A percentile compares a stretch with the other conserved stretches of the same genome.
Conservation (phyloP, 2,329 filamentous ascomycete genomes). For the Calonectria honghensis region DNA sequence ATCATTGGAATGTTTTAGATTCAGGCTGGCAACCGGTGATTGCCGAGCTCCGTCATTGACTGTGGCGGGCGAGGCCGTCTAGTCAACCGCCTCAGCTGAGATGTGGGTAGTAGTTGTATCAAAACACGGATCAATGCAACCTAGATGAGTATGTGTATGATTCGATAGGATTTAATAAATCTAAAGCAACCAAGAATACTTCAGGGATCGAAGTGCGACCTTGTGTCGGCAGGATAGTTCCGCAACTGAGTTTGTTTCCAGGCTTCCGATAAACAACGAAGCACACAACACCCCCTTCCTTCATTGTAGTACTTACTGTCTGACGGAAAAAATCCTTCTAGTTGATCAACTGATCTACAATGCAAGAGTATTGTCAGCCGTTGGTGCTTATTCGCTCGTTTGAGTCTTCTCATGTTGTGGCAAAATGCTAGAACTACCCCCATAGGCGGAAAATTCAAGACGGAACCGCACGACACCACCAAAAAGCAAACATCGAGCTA, state of each 20-base stretch:
- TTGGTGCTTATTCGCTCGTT: conserved; percentile 2
- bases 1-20: neutral
- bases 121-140: neutral
- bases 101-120: neutral
- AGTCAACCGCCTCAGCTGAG: neutral
- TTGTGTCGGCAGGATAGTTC: neutral
- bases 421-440: neutral
- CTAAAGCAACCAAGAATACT: neutral
- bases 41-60: neutral
- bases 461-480: neutral
- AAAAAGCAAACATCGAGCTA: neutral
- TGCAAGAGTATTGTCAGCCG: conserved; percentile 10
- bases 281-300: too few species aligned
- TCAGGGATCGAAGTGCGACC: neutral
- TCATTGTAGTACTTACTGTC: too few species aligned
- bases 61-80: neutral
- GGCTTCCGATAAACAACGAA: conserved; percentile 2
- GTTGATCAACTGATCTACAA: neutral
- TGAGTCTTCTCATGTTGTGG: neutral
- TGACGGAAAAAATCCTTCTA: too few species aligned
- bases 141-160: neutral
- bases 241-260: neutral
- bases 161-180: neutral
- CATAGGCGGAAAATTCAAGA: conserved; percentile 9
- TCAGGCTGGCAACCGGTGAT: neutral